Evolutionary conservation across 139 green algal species (phyloP), one percentile per base, ranked within the genome.

Genomic region (Klebsormidium nitens): DNA sequence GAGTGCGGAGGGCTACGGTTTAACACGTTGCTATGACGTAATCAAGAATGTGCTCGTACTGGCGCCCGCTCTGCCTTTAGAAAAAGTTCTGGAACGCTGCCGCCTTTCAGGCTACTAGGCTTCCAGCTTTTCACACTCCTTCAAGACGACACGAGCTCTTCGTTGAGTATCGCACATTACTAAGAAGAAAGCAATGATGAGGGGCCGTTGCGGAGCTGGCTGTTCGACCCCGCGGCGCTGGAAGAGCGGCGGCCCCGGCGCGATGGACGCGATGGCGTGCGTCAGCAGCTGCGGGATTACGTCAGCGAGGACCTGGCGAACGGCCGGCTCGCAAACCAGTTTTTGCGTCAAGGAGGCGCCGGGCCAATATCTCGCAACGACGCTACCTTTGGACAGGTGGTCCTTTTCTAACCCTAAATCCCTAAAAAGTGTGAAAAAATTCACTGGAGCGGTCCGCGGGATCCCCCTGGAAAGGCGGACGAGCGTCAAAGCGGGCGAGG

Each of bases 1-100:
- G 66, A 79, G 44, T 72, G 93, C 48, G 89, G 89, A 17, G 58
- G 95, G 39, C 89, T 90, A 5, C 82, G 96, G 44, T 71, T 84
- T 47, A 80, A 82, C 59, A 74, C 81, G 46, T 28, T 46, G 8
- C 81, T 95, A 40, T 96, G 89, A n/a, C n/a, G n/a, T n/a, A n/a
- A n/a, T n/a, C n/a, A n/a, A n/a, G n/a, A n/a, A n/a, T n/a, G n/a
- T n/a, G n/a, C n/a, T n/a, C n/a, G n/a, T n/a, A n/a, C n/a, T n/a
- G n/a, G n/a, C n/a, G n/a, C n/a, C n/a, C n/a, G n/a, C n/a, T n/a
- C n/a, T n/a, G n/a, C n/a, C n/a, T n/a, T n/a, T n/a, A n/a, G n/a
- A n/a, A n/a, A n/a, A n/a, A n/a, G n/a, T n/a, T n/a, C n/a, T n/a
- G n/a, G n/a, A n/a, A n/a, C n/a, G n/a, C n/a, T n/a, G n/a, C n/a